Evolutionary conservation across 352 stramenopile species (phyloP), one percentile per base, ranked within the genome.

Genomic region (Vaucheria bursata): DNA sequence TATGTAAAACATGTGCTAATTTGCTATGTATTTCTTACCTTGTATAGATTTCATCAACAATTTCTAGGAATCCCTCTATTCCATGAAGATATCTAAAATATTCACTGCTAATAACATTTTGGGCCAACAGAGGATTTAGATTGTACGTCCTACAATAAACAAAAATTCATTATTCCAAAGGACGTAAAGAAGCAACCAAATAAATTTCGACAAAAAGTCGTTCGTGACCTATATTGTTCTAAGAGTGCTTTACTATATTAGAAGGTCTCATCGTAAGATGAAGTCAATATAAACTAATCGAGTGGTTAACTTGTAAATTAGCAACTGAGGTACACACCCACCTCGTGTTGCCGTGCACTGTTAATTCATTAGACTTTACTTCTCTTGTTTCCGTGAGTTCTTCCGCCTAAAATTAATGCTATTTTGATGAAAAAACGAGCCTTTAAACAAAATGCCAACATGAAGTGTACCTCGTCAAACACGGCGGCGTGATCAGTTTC

Each of bases 81-180:
- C 85, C 78, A 73, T 86, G 97, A 25, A 97, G 90, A 64, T 93
- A 91, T 73, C 91, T 88, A 84, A 98, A 98, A 82, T 98, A 98
- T 7, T 90, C 87, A 69, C 90, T 96, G 74, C 96, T 88, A 66
- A 97, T 86, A 67, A 97, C 96, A 79, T 96, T 97, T 70, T 97
- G 89, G 69, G 96, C 88, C 45, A 98, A 86, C 79, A 98, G 88
- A 40, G 90, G 94, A 87, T 98, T 97, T 8, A 98, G 85, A 77
- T 98, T 97, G 86, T 97, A 98, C 75, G 90, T 96, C 59, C 59
- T 69, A 29, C 5, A 8, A 38, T 59, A 25, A 25, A 25, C 45
- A 59, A 25, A 12, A n/a, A n/a, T n/a, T n/a, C n/a, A n/a, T n/a
- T n/a, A n/a, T n/a, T n/a, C n/a, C n/a, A n/a, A n/a, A n/a, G n/a